Evolutionary conservation across 208 protist species (phyloP).

Genomic region (Leishmania mexicana): DNA sequence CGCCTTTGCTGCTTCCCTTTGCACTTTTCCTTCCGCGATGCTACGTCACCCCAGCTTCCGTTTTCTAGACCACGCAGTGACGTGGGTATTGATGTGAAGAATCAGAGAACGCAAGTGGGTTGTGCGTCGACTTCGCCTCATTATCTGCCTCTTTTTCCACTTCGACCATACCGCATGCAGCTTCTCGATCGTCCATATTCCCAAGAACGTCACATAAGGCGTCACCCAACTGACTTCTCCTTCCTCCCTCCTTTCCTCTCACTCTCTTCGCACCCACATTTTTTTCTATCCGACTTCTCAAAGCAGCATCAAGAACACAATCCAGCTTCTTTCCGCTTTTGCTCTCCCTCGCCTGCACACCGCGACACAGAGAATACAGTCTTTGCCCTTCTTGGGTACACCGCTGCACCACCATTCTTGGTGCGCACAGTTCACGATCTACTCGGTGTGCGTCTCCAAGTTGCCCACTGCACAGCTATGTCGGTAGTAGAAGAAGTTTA

Average conservation of each 20-base stretch:
- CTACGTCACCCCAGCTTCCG: neutral
- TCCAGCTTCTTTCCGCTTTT: neutral
- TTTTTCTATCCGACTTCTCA: neutral
- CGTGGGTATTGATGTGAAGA: neutral
- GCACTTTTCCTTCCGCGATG: neutral
- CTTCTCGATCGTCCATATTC: neutral
- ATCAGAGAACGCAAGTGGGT: neutral
- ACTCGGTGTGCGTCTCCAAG: neutral
- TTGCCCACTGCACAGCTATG: neutral
- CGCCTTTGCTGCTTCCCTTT: neutral
- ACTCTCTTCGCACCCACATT: too few species aligned
- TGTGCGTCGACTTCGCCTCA: neutral
- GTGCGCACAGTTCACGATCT: too few species aligned
- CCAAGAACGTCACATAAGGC: neutral
- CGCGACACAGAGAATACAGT: too few species aligned
- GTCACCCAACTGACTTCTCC: neutral
- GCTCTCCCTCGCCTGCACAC: neutral
- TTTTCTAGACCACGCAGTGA: neutral
- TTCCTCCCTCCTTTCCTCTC: neutral
- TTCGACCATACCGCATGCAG: neutral
- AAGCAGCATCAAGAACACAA: neutral
- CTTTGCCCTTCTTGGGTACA: neutral
- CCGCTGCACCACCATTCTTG: neutral
- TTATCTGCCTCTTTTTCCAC: neutral
- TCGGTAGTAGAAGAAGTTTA: slow-evolving; percentile 22